phyloP scores from a whole-genome alignment of 2,329 filamentous ascomycete species.

The Anthostomella pinea region DNA sequence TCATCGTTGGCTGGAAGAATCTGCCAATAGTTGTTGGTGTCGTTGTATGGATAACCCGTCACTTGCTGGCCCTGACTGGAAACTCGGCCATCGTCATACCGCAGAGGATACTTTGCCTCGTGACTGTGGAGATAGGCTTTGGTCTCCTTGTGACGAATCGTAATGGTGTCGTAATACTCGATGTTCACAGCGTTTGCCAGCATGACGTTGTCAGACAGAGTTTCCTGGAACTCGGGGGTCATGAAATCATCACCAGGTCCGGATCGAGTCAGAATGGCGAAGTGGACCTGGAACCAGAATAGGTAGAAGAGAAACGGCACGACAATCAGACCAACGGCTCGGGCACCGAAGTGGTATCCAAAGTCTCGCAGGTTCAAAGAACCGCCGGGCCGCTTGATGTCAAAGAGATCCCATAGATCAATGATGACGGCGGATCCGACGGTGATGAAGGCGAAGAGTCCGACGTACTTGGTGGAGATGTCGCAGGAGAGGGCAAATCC shows the following conservation, averaged over 20 bases:
- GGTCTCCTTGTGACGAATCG: slow-evolving; percentile 93
- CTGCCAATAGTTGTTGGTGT: slow-evolving; percentile 99
- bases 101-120: slow-evolving; percentile 80
- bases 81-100: slow-evolving; percentile 95
- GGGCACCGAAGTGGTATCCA: slow-evolving; percentile 84
- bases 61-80: slow-evolving; percentile 98
- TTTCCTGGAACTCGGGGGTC: slow-evolving; percentile 97
- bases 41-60: slow-evolving; percentile 95
- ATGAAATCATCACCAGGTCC: slow-evolving; percentile 98
- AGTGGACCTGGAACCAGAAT: slow-evolving; percentile 99
- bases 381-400: slow-evolving; percentile 81
- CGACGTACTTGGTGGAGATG: slow-evolving; percentile 98
- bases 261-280: slow-evolving; percentile 80
- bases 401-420: slow-evolving; percentile 90
- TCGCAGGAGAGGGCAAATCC: slow-evolving; percentile 94
- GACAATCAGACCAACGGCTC: slow-evolving; percentile 80
- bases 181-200: slow-evolving; percentile 80
- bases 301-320: slow-evolving; percentile 97
- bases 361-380: slow-evolving; percentile 78
- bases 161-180: slow-evolving; percentile 85
- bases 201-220: slow-evolving; percentile 92
- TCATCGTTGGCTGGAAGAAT: slow-evolving; percentile 69
- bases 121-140: slow-evolving; percentile 96
- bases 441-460: slow-evolving; percentile 93
- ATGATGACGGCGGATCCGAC: slow-evolving; percentile 92